These are phyloP conservation scores for Tetrahymena elliotti DNA, from an alignment of 73 alveolate species.

Conservation along the genomic window DNA sequence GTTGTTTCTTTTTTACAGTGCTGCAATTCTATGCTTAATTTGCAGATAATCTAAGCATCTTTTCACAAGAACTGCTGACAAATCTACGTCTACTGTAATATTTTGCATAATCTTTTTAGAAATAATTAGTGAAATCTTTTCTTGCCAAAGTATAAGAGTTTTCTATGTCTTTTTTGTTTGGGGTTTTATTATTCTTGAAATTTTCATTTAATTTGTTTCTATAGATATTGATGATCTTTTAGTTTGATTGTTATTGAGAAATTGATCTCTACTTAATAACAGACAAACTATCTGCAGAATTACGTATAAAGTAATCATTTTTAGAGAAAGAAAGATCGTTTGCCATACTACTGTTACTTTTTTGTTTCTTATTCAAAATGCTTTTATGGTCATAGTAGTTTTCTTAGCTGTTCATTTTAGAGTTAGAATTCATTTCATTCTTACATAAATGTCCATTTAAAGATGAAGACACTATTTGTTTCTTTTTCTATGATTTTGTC, in stretches of 20 bases:
- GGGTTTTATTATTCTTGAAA: not conserved
- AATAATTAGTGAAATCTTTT: not conserved
- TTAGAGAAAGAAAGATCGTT: not conserved
- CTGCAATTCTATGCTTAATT: not conserved
- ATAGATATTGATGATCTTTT: not conserved
- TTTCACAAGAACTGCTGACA: not conserved
- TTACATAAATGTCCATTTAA: not conserved
- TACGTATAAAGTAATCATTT: not conserved
- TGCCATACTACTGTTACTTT: not conserved
- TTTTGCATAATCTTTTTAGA: not conserved
- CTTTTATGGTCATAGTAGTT: not conserved
- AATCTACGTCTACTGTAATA: not conserved
- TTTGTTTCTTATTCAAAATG: not conserved
- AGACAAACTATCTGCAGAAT: not conserved
- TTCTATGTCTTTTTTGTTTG: not conserved
- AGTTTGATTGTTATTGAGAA: not conserved
- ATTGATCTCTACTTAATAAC: not conserved
- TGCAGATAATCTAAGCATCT: not conserved
- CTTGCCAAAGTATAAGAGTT: not conserved
- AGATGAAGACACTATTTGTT: not conserved
- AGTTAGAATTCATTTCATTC: not conserved
- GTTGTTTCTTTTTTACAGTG: not conserved
- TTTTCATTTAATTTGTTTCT: not conserved
- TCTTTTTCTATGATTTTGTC: not conserved
- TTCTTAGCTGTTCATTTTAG: not conserved